phyloP scores from a whole-genome alignment of 352 stramenopile species.

The Phytophthora foliorum region DNA sequence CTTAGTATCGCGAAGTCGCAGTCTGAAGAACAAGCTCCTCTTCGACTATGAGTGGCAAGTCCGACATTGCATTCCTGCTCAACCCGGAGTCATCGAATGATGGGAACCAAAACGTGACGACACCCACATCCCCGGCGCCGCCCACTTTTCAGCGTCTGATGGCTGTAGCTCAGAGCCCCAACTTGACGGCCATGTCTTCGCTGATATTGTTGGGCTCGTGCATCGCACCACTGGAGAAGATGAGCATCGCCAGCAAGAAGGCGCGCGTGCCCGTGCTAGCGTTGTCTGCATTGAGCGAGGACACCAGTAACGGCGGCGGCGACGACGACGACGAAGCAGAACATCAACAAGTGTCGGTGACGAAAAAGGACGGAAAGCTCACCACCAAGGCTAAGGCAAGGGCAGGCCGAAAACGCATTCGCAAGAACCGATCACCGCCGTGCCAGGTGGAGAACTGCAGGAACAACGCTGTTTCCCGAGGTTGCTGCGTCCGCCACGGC shows the following conservation, averaged over 20 bases:
- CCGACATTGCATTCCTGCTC: constrained; percentile 52
- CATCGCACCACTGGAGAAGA: constrained; percentile 44
- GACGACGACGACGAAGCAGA: constrained; percentile 34
- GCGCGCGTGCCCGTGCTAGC: constrained; percentile 6
- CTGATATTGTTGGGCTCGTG: constrained; percentile 38
- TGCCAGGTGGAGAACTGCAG: constrained; percentile 71
- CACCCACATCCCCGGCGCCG: constrained; percentile 19
- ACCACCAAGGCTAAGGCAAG: constrained; percentile 17
- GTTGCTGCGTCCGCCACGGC: constrained; percentile 65
- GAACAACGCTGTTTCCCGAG: constrained; percentile 64
- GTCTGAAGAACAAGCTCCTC: neutral
- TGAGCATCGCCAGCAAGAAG: constrained; percentile 19
- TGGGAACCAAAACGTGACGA: constrained; percentile 2
- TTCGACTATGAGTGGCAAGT: constrained; percentile 38
- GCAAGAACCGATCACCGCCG: constrained; percentile 59
- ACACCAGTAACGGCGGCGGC: constrained; percentile 29
- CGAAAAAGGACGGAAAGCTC: neutral
- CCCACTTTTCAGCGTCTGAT: constrained; percentile 28
- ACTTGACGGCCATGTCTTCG: constrained; percentile 20
- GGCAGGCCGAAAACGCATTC: constrained; percentile 22
- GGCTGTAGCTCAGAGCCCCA: constrained; percentile 20
- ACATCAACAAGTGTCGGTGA: neutral
- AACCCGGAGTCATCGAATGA: constrained; percentile 32
- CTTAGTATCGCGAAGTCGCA: neutral
- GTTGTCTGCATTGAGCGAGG: constrained; percentile 23